Base-by-base conservation (phyloP, 805 yeast species). In the Danielozyma ontarioensis region DNA sequence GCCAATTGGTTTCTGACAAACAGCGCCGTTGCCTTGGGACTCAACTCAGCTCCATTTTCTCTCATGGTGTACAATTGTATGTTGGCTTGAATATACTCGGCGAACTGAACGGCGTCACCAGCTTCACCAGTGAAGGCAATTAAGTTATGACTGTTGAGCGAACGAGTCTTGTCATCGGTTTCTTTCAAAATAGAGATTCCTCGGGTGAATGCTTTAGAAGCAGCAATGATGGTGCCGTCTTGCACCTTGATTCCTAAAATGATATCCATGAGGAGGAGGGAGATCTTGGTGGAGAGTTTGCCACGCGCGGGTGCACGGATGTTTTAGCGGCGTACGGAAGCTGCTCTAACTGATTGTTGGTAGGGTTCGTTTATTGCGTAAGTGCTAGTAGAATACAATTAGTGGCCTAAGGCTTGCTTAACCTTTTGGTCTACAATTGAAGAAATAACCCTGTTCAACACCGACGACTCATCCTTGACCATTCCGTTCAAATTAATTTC, bases 61-160 rank as follows among this genome's bases (percentile, higher is more conserved):
- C 97, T 76, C 74, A 89, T 86, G 27, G 84, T 76, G 57, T 84
- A 82, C 38, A 93, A 72, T 58, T 85, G 95, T 45, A 88, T 77
- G 54, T 93, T 93, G 28, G 96, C 98, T 58, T 86, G 93, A 42
- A 90, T 78, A 53, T 80, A 86, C 55, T 93, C 97, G 24, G 96
- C 95, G 64, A 93, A 93, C 56, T 89, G 93, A 5, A 82, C 87
- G 36, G 97, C 85, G 56, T 93, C 98, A 41, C 98, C 98, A 3
- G 96, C 74, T 57, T 93, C 98, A 36, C 98, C 98, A 2, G 95
- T 82, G 64, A 66, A 89, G 27, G 97, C 96, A 67, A 93, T 72
- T 46, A 89, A 65, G 34, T 84, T 75, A 55, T 83, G 90, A 25
- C 78, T 72, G 46, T 85, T 85, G 48, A 90, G 70, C 19, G 59